Evolutionary conservation across 2,329 filamentous ascomycete species (phyloP), one percentile per base, ranked within the genome.

Genomic region (Blastomyces silverae): DNA sequence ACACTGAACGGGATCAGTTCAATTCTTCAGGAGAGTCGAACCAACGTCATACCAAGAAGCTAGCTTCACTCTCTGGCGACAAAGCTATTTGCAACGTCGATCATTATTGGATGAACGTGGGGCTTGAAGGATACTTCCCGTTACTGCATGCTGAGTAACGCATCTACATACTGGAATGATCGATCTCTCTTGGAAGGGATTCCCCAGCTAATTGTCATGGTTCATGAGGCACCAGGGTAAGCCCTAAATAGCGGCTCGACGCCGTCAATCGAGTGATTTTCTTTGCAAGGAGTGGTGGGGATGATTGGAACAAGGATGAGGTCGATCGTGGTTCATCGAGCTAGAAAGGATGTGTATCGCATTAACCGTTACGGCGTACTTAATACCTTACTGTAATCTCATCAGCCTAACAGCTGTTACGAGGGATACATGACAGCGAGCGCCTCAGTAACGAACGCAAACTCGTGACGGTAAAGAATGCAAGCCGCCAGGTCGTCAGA

Each of bases 221-320:
- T 56, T 2, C 7, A 56, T 15, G 13, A 15, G 28, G 28, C 28
- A 15, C 53, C n/a, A 4, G 28, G 11, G 42, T 61, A 61, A 61
- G 58, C 58, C 22, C 42, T 61, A 61, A 48, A 34, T 2, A 15
- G 22, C 28, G 22, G 22, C 42, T 20, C 28, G 34, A 34, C n/a
- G 42, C 42, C 17, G n/a, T 48, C 28, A 17, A 10, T 59, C 39
- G 28, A 37, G n/a, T 46, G 39, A 37, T 31, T 31, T 20, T 13
- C 22, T n/a, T 22, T 22, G 17, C 20, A 50, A 50, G n/a, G 48
- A 17, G 56, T 44, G 58, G 34, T 44, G 58, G 34, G 39, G 25
- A 48, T 15, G 39, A 61, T 48, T 48, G 42, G 58, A 48, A 22
- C 42, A 61, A 48, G 58, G 42, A 61, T 61, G 42, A 48, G 25